Conservation (phyloP, 208 protist genomes). For the Angomonas desouzai region DNA sequence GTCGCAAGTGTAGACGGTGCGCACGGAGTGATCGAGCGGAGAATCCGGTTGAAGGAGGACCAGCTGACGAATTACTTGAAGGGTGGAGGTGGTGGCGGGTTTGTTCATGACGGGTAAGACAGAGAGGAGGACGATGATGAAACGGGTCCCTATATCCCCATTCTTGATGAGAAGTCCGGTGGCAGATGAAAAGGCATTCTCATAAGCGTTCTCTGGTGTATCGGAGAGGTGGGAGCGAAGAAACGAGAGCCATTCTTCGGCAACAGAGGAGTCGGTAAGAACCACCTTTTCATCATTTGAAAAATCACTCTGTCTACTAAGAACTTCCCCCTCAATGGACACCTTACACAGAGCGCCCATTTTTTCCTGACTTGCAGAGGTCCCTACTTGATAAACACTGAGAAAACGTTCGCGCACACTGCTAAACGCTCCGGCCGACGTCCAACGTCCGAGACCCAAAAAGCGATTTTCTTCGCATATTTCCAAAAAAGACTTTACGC, state of each 20-base stretch:
- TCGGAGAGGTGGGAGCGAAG: slow-evolving; percentile 8
- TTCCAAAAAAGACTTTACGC: slow-evolving; percentile 3
- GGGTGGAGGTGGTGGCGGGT: slow-evolving; percentile 14
- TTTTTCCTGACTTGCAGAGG: neutral
- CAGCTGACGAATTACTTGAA: slow-evolving; percentile 42
- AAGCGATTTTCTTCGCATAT: neutral
- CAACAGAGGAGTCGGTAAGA: neutral
- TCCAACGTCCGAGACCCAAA: neutral
- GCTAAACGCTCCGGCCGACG: neutral
- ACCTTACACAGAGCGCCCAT: neutral
- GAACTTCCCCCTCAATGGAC: neutral
- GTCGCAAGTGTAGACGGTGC: slow-evolving; percentile 19
- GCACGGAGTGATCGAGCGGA: slow-evolving; percentile 35
- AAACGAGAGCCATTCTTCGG: slow-evolving; percentile 14
- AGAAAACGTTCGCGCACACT: neutral
- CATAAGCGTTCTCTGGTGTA: slow-evolving; percentile 1
- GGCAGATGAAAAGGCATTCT: slow-evolving; percentile 27
- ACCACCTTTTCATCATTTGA: neutral
- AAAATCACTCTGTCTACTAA: neutral
- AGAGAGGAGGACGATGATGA: slow-evolving; percentile 30
- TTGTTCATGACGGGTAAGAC: slow-evolving; percentile 23
- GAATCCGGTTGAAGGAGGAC: slow-evolving; percentile 29
- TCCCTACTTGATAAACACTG: neutral
- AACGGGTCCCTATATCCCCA: slow-evolving; percentile 31
- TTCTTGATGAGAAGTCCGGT: slow-evolving; percentile 39